Percentiles rank a stretch among this genome's conserved stretches.
These are phyloP conservation scores for Entophlyctis luteolus DNA, from an alignment of 192 early-diverging fungal species.

Conservation along the genomic window DNA sequence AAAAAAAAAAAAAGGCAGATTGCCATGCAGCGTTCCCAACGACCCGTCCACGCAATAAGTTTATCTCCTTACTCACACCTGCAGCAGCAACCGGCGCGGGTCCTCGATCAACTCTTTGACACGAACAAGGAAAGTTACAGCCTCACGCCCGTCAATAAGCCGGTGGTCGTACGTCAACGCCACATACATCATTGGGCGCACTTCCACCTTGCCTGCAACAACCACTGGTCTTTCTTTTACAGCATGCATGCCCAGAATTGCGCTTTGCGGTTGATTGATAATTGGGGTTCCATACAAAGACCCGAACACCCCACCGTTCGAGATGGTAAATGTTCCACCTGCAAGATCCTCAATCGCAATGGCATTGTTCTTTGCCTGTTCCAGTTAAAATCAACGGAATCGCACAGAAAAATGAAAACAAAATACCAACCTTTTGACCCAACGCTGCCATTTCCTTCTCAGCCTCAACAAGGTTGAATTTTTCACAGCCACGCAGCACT, in stretches of 20 bases:
- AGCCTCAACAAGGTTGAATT: conserved; percentile 79
- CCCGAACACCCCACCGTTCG: conserved; percentile 98
- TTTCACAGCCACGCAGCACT: conserved; percentile 87
- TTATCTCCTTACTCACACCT: no score
- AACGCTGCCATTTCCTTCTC: conserved; percentile 88
- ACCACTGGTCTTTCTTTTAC: conserved; percentile 95
- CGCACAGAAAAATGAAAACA: no score
- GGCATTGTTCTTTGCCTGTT: conserved; percentile 88
- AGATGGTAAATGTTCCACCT: conserved; percentile 98
- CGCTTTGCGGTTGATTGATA: conserved; percentile 95
- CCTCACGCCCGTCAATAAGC: conserved; percentile 97
- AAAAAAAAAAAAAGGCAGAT: no score
- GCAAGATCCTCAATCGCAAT: conserved; percentile 97
- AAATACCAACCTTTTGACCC: conserved; percentile 74
- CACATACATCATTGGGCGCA: conserved; percentile 83
- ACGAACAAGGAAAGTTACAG: conserved; percentile 95
- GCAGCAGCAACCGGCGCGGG: conserved; percentile 83
- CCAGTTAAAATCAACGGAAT: no score
- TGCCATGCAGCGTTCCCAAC: no score
- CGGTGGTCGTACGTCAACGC: conserved; percentile 98
- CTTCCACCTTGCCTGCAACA: conserved; percentile 79
- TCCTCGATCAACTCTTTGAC: conserved; percentile 96
- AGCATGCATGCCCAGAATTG: conserved; percentile 98
- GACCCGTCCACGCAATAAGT: no score
- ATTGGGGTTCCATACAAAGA: conserved; percentile 97